A percentile compares a stretch with the other conserved stretches of the same genome.
Conservation (phyloP, 192 early-diverging fungal species). For the Umbelopsis vinacea region DNA sequence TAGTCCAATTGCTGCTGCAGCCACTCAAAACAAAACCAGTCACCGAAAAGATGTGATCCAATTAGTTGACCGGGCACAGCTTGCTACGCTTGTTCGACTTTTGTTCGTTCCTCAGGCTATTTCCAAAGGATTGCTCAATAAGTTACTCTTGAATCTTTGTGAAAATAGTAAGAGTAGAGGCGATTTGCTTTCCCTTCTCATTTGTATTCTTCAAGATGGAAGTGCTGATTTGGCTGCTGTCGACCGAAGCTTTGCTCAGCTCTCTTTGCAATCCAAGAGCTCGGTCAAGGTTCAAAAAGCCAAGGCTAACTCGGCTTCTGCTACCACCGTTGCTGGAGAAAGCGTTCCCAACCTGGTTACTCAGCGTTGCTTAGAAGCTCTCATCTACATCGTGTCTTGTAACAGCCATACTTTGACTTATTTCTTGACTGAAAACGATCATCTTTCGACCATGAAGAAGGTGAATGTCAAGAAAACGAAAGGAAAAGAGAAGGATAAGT, state of each 20-base stretch:
- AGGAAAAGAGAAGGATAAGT: conserved; percentile 59
- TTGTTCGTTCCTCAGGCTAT: conserved; percentile 87
- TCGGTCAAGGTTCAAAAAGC: conserved; percentile 32
- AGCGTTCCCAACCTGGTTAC: conserved; percentile 88
- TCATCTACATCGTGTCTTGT: conserved; percentile 77
- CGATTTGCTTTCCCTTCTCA: conserved; percentile 84
- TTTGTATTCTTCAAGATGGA: conserved; percentile 86
- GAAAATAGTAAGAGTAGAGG: conserved; percentile 86
- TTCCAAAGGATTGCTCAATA: conserved; percentile 65
- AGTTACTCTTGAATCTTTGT: conserved; percentile 79
- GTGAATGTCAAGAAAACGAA: conserved; percentile 68
- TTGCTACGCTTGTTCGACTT: conserved; percentile 84
- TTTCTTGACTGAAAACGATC: conserved; percentile 77
- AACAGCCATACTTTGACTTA: conserved; percentile 81
- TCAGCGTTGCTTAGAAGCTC: conserved; percentile 84
- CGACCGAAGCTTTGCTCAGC: conserved; percentile 76
- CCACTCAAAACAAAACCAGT: conserved; percentile 34
- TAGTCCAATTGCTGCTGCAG: neutral
- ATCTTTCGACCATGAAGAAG: conserved; percentile 54
- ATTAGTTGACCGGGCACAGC: conserved; percentile 79
- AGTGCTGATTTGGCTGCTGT: conserved; percentile 75
- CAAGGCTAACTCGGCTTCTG: conserved; percentile 25
- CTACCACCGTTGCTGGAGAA: conserved; percentile 48
- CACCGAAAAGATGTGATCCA: conserved; percentile 71
- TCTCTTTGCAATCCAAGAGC: conserved; percentile 65